Evolutionary conservation across 1,284 basidiomycete genomes (phyloP).

Genomic region (Trichosporon ovoides): DNA sequence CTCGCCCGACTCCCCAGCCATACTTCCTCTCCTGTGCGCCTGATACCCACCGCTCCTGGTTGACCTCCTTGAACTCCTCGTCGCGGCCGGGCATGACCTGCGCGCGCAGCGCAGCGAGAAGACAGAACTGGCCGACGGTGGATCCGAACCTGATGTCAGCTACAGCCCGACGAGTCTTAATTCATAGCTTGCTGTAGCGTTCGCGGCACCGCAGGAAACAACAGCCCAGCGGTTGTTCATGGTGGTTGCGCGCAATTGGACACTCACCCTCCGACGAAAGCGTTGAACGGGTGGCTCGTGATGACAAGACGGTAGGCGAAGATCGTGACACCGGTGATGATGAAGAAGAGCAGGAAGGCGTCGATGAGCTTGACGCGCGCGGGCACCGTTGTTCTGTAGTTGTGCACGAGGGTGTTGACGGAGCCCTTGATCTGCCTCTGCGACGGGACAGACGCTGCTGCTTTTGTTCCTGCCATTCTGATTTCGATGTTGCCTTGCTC

Average conservation of each 20-base stretch:
- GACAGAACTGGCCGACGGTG: conserved; percentile 92
- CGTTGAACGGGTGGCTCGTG: conserved; percentile 94
- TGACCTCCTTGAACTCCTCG: conserved; percentile 78
- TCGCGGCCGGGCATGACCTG: conserved; percentile 72
- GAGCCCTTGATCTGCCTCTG: conserved; percentile 41
- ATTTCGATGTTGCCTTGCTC: not conserved
- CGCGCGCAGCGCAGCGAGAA: conserved; percentile 82
- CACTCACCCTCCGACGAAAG: conserved; percentile 87
- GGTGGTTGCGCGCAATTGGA: too few species aligned
- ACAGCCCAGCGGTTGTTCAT: too few species aligned
- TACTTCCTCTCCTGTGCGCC: too few species aligned
- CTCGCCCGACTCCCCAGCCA: too few species aligned
- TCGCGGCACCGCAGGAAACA: too few species aligned
- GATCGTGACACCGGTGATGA: conserved; percentile 83
- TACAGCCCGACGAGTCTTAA: too few species aligned
- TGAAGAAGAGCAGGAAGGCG: conserved; percentile 83
- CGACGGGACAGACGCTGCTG: not conserved
- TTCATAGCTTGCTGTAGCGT: not conserved
- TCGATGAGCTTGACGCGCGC: conserved; percentile 89
- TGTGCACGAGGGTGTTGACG: conserved; percentile 62
- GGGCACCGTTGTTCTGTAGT: conserved; percentile 72
- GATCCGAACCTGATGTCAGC: conserved; percentile 68
- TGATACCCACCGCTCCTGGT: conserved; percentile 82
- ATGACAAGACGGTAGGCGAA: conserved; percentile 88
- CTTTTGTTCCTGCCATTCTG: conserved; percentile 3